Percentiles rank a stretch among this genome's conserved stretches.
Conservation (phyloP, 805 yeast species). For the Kodamaea jinghongensis region DNA sequence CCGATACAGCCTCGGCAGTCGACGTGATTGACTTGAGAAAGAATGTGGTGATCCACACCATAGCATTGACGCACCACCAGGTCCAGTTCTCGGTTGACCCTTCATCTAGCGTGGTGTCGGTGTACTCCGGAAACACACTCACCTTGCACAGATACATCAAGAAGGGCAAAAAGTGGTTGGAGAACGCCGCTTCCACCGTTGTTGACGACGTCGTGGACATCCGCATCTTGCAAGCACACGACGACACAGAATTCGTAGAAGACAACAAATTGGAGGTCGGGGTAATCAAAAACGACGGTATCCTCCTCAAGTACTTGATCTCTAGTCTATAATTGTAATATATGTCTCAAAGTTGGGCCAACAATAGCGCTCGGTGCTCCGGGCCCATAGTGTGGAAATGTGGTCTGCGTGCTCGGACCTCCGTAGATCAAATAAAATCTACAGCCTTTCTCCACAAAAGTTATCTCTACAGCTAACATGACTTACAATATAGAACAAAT, state of each 20-base stretch:
- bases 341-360: too few species aligned
- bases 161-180: constrained; percentile 37
- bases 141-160: constrained; percentile 37
- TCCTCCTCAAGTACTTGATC: constrained; percentile 1
- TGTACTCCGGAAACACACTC: constrained; percentile 19
- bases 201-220: constrained; percentile 5
- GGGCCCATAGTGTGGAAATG: not conserved
- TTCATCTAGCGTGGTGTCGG: constrained; percentile 32
- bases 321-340: too few species aligned
- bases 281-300: constrained; percentile 5
- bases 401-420: not conserved
- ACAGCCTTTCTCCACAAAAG: constrained; percentile 1
- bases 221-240: constrained; percentile 4
- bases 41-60: constrained; percentile 21
- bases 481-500: constrained; percentile 11
- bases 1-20: constrained; percentile 22
- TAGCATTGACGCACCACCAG: constrained; percentile 21
- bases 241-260: constrained; percentile 8
- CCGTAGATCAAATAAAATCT: not conserved
- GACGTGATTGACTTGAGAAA: constrained; percentile 53
- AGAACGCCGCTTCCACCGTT: constrained; percentile 7
- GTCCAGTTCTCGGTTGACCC: constrained; percentile 32
- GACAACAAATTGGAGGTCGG: constrained; percentile 10
- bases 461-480: not conserved
- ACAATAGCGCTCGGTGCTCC: too few species aligned